Evolutionary conservation across 371 early-diverging fungal genomes (phyloP).

Genomic region (Dinochytrium kinnereticum): DNA sequence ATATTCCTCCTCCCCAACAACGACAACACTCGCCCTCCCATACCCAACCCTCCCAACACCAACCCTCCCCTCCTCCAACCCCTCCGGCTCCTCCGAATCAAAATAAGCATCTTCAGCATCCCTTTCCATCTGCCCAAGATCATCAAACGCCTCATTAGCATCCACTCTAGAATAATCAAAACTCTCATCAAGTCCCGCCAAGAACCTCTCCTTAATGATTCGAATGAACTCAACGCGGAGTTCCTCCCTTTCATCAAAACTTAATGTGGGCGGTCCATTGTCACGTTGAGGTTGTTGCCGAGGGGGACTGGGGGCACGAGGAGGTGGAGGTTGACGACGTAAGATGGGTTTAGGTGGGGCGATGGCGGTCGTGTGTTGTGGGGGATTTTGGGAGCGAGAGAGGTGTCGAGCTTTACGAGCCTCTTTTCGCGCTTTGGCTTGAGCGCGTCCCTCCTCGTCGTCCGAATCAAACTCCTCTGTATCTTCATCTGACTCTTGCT

Average conservation of each 20-base stretch:
- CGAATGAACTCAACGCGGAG: constrained; percentile 26
- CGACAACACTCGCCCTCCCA: not conserved
- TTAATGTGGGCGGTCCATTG: too few relatives aligned
- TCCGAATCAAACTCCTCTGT: constrained; percentile 34
- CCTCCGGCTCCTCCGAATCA: constrained; percentile 26
- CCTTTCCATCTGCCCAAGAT: constrained; percentile 13
- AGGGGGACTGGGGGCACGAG: not conserved
- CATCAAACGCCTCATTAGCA: constrained; percentile 30
- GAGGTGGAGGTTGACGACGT: too few relatives aligned
- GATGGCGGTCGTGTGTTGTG: not conserved
- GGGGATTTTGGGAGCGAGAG: not conserved
- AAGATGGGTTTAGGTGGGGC: too few relatives aligned
- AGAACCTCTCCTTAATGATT: constrained; percentile 36
- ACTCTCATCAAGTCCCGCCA: constrained; percentile 27
- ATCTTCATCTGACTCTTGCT: constrained; percentile 14
- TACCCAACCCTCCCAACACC: not conserved
- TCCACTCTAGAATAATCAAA: constrained; percentile 34
- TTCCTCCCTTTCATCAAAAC: constrained; percentile 10
- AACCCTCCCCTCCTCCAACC: not conserved
- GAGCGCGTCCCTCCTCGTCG: constrained; percentile 26
- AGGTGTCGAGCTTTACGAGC: not conserved
- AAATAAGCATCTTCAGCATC: constrained; percentile 40
- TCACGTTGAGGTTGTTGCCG: not conserved
- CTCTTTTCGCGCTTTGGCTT: constrained; percentile 2
- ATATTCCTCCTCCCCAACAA: not conserved